Evolutionary conservation across 2,329 filamentous ascomycete species (phyloP), one percentile per base, ranked within the genome.

Genomic region (Colletotrichum simmondsii): DNA sequence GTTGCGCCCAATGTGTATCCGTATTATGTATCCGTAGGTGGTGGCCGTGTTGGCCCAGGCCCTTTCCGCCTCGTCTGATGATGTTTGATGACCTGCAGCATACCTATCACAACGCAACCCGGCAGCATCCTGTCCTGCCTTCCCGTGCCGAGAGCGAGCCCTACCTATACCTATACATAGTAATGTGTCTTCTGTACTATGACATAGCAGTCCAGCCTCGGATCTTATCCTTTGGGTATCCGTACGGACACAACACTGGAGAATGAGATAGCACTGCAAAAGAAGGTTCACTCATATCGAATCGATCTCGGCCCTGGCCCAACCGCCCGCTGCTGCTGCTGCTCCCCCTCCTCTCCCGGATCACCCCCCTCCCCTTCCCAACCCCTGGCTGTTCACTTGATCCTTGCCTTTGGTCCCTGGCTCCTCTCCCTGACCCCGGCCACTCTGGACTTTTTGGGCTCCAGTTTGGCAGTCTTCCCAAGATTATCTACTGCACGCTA

Each of bases 401-500:
- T 16, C 53, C 46, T 16, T 54, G 61, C 52, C 52, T 24, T 24
- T 59, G 49, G 3, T 8, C 49, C 61, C 61, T 42, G 30, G 61
- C 42, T 19, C 42, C 6, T 64, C 61, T 64, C 61, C 28, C 61
- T 42, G 30, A 42, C 35, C 42, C 60, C 60, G 32, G 28, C 42
- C 60, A 14, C 26, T 28, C n/a, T 22, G 46, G 28, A 30, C 46
- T 35, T n/a, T 49, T 64, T 37, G 28, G 61, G 61, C 30, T 54
- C 61, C 49, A 64, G 46, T 64, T 22, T 35, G 32, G 32, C 32
- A 35, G 32, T 35, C 32, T 35, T 65, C 60, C 26, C 62, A 63
- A 72, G 53, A 69, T 64, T 60, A 32, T 46, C 59, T 60, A 58
- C 70, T 60, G 42, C 64, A 24, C 49, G 58, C 28, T 56, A 66